Evolutionary conservation across 202 grass and related monocot genomes (phyloP).

Genomic region (Miscanthus sacchariflorus): DNA sequence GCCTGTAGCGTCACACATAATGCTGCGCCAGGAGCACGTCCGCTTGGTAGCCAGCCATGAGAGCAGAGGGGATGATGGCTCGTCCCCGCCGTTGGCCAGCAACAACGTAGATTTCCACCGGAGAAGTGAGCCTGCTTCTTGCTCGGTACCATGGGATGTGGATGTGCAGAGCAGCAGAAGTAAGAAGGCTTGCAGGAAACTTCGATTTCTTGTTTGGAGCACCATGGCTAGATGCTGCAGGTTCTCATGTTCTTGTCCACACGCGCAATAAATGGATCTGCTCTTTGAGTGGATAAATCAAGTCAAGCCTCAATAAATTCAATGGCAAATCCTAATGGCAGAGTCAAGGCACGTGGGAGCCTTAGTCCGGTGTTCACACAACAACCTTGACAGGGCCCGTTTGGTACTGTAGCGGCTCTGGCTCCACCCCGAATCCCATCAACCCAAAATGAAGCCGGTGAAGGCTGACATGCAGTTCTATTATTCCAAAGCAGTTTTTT

Average conservation of each 20-base stretch:
- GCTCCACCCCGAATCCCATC: background rate
- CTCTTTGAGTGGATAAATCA: background rate
- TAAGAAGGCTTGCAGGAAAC: background rate
- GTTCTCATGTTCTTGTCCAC: background rate
- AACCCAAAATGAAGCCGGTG: background rate
- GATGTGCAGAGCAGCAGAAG: background rate
- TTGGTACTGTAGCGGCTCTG: background rate
- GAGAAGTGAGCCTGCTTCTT: slow-evolving; percentile 44
- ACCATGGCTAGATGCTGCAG: background rate
- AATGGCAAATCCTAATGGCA: background rate
- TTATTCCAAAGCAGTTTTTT: background rate
- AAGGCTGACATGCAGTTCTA: background rate
- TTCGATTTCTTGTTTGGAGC: background rate
- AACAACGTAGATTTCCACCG: slow-evolving; percentile 52
- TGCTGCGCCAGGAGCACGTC: slow-evolving; percentile 44
- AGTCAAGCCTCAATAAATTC: background rate
- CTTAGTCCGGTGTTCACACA: background rate
- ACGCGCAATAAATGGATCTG: background rate
- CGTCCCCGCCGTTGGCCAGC: background rate
- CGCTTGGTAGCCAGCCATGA: slow-evolving; percentile 43
- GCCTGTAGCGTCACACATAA: slow-evolving; percentile 42
- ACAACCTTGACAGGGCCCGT: background rate
- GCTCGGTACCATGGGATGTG: background rate
- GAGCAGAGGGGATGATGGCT: background rate
- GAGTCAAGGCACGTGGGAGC: background rate